Conservation (phyloP, 352 stramenopile genomes). For the Pilasporangium apinafurcum region DNA sequence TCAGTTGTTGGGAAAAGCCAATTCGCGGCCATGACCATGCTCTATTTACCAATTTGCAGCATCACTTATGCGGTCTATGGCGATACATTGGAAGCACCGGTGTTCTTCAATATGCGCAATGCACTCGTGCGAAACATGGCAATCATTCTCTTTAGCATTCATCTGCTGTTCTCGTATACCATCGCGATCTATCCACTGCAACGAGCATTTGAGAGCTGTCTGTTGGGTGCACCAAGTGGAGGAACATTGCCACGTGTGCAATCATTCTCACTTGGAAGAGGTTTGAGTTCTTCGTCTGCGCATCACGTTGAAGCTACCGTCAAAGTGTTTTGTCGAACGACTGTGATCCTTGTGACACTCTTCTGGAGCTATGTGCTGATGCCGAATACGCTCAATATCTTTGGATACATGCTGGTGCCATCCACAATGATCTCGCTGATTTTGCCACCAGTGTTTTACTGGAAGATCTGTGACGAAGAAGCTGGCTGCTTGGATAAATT, state of each 20-base stretch:
- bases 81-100: conserved; percentile 58
- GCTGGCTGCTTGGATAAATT: conserved; percentile 32
- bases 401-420: conserved; percentile 60
- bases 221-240: conserved; percentile 13
- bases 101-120: conserved; percentile 85
- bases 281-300: conserved; percentile 9
- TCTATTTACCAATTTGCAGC: conserved; percentile 74
- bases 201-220: conserved; percentile 49
- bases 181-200: conserved; percentile 65
- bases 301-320: conserved; percentile 21
- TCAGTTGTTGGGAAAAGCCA: conserved; percentile 44
- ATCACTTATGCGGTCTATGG: conserved; percentile 76
- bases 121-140: conserved; percentile 58
- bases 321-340: conserved; percentile 38
- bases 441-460: conserved; percentile 67
- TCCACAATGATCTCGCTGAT: conserved; percentile 51
- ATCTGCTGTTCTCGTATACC: conserved; percentile 67
- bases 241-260: conserved; percentile 6
- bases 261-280: neutral
- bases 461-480: conserved; percentile 59
- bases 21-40: conserved; percentile 29
- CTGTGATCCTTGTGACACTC: conserved; percentile 42
- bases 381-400: conserved; percentile 52
- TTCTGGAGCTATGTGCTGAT: conserved; percentile 43
- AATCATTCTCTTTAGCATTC: conserved; percentile 70